phyloP scores from a whole-genome alignment of 139 green algal genomes.

The Chlamydomonas sp. region DNA sequence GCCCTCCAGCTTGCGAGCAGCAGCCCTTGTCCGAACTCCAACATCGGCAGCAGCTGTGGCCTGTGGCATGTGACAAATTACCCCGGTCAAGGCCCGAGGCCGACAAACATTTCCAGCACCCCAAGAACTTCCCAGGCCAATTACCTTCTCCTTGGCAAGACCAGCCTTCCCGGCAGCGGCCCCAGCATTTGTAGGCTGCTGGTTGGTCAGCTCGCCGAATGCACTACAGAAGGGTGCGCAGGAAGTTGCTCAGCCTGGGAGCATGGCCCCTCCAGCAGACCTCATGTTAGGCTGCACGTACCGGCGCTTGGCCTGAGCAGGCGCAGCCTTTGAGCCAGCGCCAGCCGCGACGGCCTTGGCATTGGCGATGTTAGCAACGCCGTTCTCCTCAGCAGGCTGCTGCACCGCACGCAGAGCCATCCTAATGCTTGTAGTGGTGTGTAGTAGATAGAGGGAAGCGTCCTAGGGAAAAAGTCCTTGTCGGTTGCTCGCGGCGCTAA shows the following conservation, averaged over 20 bases:
- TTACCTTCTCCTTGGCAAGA: constrained; percentile 33
- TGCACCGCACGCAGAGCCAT: constrained; percentile 23
- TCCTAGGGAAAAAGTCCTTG: neutral
- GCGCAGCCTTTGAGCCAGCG: neutral
- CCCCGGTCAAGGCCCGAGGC: no score
- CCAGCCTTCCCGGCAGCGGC: constrained; percentile 17
- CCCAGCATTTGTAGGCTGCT: neutral
- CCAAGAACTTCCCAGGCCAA: neutral
- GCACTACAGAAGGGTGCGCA: constrained; percentile 25
- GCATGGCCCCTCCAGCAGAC: neutral
- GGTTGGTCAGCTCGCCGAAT: constrained; percentile 29
- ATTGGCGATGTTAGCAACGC: neutral
- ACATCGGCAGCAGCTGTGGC: neutral
- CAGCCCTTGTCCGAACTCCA: constrained; percentile 27
- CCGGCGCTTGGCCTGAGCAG: constrained; percentile 20
- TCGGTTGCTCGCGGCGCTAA: neutral
- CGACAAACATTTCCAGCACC: neutral
- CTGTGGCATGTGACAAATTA: constrained; percentile 11
- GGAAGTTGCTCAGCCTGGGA: neutral
- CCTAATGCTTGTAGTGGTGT: neutral
- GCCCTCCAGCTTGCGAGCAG: neutral
- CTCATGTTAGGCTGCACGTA: neutral
- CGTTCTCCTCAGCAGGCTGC: constrained; percentile 23
- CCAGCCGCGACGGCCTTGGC: constrained; percentile 18
- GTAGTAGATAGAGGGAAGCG: neutral